Percentiles rank a stretch among this genome's conserved stretches.
Conservation (phyloP, 345 rosid species). For the Hevea brasiliensis region DNA sequence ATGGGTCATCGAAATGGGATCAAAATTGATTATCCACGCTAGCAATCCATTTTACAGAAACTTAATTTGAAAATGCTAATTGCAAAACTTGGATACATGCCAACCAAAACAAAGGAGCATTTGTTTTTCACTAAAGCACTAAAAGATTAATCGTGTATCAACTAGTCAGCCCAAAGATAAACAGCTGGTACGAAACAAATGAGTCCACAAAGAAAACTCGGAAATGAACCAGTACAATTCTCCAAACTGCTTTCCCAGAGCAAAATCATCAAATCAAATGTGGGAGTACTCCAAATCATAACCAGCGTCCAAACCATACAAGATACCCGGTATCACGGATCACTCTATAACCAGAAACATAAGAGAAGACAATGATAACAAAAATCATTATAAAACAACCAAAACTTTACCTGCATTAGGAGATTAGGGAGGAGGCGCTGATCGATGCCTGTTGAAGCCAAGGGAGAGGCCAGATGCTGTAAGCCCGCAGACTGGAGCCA, state of each 20-base stretch:
- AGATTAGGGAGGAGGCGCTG: slow-evolving; percentile 88
- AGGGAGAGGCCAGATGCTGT: slow-evolving; percentile 99
- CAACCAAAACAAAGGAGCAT: not conserved
- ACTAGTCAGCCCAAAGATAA: not conserved
- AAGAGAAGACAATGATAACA: not conserved
- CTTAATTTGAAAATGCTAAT: not conserved
- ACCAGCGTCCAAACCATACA: not conserved
- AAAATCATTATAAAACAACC: not conserved
- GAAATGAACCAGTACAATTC: not conserved
- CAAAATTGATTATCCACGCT: not conserved
- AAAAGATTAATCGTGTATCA: not conserved
- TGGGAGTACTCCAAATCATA: not conserved
- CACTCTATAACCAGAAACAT: too few species aligned
- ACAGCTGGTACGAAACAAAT: not conserved
- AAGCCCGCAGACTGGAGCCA: slow-evolving; percentile 99
- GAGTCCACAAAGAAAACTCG: not conserved
- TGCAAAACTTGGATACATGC: not conserved
- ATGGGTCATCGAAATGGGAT: not conserved
- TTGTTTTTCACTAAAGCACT: not conserved
- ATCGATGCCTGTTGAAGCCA: slow-evolving; percentile 74
- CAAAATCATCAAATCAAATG: not conserved
- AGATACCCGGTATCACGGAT: not conserved
- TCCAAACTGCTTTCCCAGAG: slow-evolving; percentile 7
- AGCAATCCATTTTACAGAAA: too few species aligned
- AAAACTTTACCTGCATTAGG: slow-evolving; percentile 69